Evolutionary conservation across 495 filamentous ascomycete species (phyloP).

Genomic region (Baudoinia panamericana): DNA sequence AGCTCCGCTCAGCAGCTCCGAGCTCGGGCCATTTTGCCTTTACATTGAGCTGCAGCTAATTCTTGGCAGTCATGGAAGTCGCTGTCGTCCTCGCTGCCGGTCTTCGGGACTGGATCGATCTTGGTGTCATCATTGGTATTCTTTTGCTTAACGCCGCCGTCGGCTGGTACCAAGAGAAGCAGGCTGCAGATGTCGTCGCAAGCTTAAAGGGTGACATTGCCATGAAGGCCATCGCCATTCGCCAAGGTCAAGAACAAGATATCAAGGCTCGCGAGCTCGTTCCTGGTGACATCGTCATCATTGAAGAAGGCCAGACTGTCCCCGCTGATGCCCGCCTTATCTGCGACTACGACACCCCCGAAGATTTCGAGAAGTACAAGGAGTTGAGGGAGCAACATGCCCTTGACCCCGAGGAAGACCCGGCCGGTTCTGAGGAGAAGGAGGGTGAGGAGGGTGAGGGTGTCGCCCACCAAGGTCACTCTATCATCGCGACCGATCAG

Average conservation of each 20-base stretch:
- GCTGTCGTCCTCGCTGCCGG: slow-evolving; percentile 67
- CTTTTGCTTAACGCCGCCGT: slow-evolving; percentile 67
- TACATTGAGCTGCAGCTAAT: slow-evolving; percentile 1
- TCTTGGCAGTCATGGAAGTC: slow-evolving; percentile 61
- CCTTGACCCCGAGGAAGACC: slow-evolving; percentile 42
- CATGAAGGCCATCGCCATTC: slow-evolving; percentile 59
- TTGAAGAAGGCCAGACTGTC: slow-evolving; percentile 65
- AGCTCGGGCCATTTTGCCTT: neutral
- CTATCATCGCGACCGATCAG: slow-evolving; percentile 57
- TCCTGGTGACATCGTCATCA: slow-evolving; percentile 65
- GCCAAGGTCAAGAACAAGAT: slow-evolving; percentile 56
- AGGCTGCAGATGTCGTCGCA: slow-evolving; percentile 72
- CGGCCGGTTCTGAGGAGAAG: slow-evolving; percentile 40
- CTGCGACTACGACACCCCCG: slow-evolving; percentile 58
- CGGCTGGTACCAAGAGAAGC: slow-evolving; percentile 81
- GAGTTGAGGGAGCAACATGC: slow-evolving; percentile 42
- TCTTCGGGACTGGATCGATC: slow-evolving; percentile 71
- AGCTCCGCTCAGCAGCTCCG: slow-evolving; percentile 6
- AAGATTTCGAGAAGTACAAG: slow-evolving; percentile 59
- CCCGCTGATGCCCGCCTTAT: slow-evolving; percentile 65
- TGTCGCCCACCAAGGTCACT: slow-evolving; percentile 41
- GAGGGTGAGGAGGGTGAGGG: slow-evolving; percentile 23
- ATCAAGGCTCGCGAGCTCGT: slow-evolving; percentile 71
- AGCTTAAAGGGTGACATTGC: slow-evolving; percentile 73
- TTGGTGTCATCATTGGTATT: slow-evolving; percentile 73